Base-by-base conservation (phyloP, 208 protist species). In the Trypanosoma congolense region DNA sequence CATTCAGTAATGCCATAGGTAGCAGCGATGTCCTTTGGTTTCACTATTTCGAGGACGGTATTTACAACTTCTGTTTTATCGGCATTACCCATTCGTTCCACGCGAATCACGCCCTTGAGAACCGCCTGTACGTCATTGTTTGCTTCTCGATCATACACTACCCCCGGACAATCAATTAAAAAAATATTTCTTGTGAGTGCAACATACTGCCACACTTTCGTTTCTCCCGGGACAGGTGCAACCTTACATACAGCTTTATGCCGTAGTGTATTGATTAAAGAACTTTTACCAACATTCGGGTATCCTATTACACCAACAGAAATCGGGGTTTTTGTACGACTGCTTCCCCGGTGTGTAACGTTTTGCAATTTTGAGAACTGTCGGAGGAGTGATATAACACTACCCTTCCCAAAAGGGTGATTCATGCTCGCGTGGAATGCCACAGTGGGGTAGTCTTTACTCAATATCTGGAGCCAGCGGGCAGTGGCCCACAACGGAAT, bases 181-280 rank as follows among this genome's bases (percentile, higher is more conserved):
- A 97, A 99, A 53, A 99, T 99, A 45, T 76, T 79, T 40, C 93
- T 85, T 40, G 98, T 98, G 12, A 99, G 83, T 2, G 96, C 96
- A 29, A 99, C 96, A 75, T 99, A 99, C 77, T 99, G 98, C 98
- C 98, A 99, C 22, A 99, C 97, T 65, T 99, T 99, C n/a, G 99
- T 99, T 73, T 99, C 96, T 30, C 99, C 99, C 8, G 99, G 97
- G 64, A 99, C 97, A 5, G 99, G 99, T 0, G 99, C 98, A 21
- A 98, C 97, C 55, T 98, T 99, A 83, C 98, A 99, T 28, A 98
- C 97, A 31, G 88, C 78, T 67, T 99, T 98, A n/a, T 75, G 69
- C n/a, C 90, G 77, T 0, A 99, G 78, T 1, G 98, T 99, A 75
- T 99, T 99, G 70, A 99, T 99, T n/a, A 99, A 78, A 6, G 96